Evolutionary conservation across 176 grass and related monocot species (phyloP).

Genomic region (Cocos nucifera): DNA sequence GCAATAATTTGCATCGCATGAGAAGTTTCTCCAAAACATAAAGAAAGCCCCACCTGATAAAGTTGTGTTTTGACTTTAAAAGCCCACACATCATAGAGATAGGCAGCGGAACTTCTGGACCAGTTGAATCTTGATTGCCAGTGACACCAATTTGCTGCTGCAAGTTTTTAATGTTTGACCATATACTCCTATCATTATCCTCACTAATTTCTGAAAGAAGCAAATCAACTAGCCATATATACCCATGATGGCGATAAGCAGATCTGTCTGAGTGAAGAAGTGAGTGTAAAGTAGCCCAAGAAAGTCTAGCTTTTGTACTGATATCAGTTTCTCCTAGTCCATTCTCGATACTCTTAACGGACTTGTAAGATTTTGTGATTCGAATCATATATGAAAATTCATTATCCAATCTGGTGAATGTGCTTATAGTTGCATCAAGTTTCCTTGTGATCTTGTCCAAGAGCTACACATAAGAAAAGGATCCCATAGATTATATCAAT

Average conservation of each 20-base stretch:
- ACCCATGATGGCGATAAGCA: slow-evolving; percentile 92
- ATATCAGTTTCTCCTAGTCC: slow-evolving; percentile 56
- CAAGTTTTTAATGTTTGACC: slow-evolving; percentile 74
- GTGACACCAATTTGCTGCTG: slow-evolving; percentile 77
- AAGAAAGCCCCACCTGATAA: slow-evolving; percentile 90
- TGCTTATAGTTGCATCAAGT: slow-evolving; percentile 66
- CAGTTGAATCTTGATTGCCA: slow-evolving; percentile 64
- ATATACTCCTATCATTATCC: slow-evolving; percentile 57
- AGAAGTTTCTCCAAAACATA: slow-evolving; percentile 92
- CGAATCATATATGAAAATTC: slow-evolving; percentile 88
- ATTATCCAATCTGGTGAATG: slow-evolving; percentile 68
- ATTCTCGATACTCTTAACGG: slow-evolving; percentile 61
- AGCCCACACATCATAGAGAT: slow-evolving; percentile 86
- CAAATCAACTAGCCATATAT: slow-evolving; percentile 94
- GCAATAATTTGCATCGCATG: slow-evolving; percentile 91
- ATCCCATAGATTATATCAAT: slow-evolving; percentile 18
- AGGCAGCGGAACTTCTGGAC: slow-evolving; percentile 66
- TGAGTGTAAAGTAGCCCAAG: slow-evolving; percentile 75
- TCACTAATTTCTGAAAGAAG: slow-evolving; percentile 88
- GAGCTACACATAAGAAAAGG: slow-evolving; percentile 44
- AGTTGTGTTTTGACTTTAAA: slow-evolving; percentile 93
- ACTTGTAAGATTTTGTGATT: slow-evolving; percentile 74
- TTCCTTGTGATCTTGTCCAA: slow-evolving; percentile 75
- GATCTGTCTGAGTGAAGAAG: slow-evolving; percentile 80
- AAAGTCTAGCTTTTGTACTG: slow-evolving; percentile 53